A percentile compares a stretch with the other conserved stretches of the same genome.
Evolutionary conservation across 73 alveolate species (phyloP).

Genomic region (Stentor roeselii): DNA sequence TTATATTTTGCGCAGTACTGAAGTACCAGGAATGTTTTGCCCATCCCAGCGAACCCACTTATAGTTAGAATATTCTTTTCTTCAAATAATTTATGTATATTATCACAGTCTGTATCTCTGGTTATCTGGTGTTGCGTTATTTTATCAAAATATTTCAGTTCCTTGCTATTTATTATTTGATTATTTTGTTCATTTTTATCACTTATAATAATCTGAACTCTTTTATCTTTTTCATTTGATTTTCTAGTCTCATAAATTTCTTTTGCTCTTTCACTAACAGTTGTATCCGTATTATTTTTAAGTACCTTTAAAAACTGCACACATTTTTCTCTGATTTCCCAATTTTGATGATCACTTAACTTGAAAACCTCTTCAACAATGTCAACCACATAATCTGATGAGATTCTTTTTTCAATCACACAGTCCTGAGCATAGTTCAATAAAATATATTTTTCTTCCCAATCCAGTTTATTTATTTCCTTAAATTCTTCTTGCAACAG

Average conservation of each 20-base stretch:
- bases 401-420: neutral
- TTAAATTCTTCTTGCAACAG: neutral
- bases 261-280: neutral
- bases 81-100: no score
- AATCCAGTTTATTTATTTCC: no score
- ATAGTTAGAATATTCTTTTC: neutral
- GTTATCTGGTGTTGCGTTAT: neutral
- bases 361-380: neutral
- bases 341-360: neutral
- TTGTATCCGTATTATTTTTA: neutral
- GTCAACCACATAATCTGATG: neutral
- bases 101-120: neutral
- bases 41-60: neutral
- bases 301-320: neutral
- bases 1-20: neutral
- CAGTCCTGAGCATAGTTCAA: neutral
- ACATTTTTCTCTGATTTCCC: neutral
- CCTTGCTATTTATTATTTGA: no score
- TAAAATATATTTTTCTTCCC: neutral
- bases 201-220: neutral
- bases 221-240: neutral
- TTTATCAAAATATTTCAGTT: no score
- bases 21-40: neutral
- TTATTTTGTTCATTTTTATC: neutral
- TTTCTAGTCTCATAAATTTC: neutral